Conservation (phyloP, 306 rosid genomes). For the Casuarina equisetifolia region DNA sequence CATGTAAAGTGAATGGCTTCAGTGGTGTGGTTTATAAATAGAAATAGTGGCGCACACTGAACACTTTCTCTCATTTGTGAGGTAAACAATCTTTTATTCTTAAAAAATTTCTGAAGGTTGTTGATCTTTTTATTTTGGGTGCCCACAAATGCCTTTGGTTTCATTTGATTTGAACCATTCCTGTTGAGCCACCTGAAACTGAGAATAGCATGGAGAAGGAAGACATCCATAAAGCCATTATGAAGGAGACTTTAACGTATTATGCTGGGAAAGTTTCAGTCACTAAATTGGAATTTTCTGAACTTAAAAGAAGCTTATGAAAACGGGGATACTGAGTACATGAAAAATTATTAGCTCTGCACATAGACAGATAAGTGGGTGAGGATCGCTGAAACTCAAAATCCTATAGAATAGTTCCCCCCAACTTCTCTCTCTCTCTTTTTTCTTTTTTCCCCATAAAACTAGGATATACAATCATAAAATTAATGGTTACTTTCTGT, state of each 20-base stretch:
- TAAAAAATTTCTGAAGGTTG: background rate
- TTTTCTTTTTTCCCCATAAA: no score
- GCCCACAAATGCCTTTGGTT: no score
- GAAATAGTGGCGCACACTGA: background rate
- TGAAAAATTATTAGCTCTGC: background rate
- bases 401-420: background rate
- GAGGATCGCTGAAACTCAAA: background rate
- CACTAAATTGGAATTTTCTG: slow-evolving; percentile 4
- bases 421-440: no score
- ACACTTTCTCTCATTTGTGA: background rate
- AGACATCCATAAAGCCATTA: no score
- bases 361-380: background rate
- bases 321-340: background rate
- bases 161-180: no score
- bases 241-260: no score
- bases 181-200: no score
- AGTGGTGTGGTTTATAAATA: background rate
- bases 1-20: background rate
- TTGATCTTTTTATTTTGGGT: no score
- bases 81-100: slow-evolving; percentile 4
- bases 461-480: no score
- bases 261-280: background rate
- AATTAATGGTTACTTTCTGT: background rate
- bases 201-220: no score
- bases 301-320: background rate